Evolutionary conservation across 305 asterid species (phyloP), one percentile per base, ranked within the genome.

Genomic region (Fraxinus nigra): DNA sequence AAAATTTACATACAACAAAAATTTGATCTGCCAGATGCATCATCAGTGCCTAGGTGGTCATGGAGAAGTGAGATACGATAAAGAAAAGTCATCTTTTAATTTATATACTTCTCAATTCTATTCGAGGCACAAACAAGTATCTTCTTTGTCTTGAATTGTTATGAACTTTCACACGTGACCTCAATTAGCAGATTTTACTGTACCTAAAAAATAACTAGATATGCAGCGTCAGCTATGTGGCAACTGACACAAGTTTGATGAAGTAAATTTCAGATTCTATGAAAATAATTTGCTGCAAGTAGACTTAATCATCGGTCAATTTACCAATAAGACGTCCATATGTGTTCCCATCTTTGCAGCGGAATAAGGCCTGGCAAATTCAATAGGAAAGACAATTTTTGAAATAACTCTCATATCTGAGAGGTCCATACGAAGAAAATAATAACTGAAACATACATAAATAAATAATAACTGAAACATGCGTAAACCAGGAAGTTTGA

Each of bases 261-360:
- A 51, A 9, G 13, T 32, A 9, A 76, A 10, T 63, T 13, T 69
- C 28, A 46, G 75, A 43, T 77, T 72, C 37, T 61, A 83, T 3
- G 70, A 70, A 74, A 82, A 69, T 78, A 48, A 30, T 75, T 33
- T 22, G 26, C 20, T 34, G 77, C 73, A 76, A 75, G 77, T 7
- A 67, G 10, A 76, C 67, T 28, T 32, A 75, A 51, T 24, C 73
- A 67, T 34, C 37, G 80, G 81, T 79, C 18, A 78, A 72, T 75
- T 61, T 94, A 94, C 98, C 95, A 84, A 93, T 91, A 84, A 94
- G 85, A 59, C 97, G 89, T 82, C 98, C 98, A 77, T 87, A 93
- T 51, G 84, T 76, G 82, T 90, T 92, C 81, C 94, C 93, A 80
- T 94, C 94, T n/a, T 86, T 84, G 84, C 88, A 73, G 86, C 84